These are phyloP conservation scores for Trichoderma citrinoviride DNA, from an alignment of 2,329 filamentous ascomycete genomes.

Conservation along the genomic window DNA sequence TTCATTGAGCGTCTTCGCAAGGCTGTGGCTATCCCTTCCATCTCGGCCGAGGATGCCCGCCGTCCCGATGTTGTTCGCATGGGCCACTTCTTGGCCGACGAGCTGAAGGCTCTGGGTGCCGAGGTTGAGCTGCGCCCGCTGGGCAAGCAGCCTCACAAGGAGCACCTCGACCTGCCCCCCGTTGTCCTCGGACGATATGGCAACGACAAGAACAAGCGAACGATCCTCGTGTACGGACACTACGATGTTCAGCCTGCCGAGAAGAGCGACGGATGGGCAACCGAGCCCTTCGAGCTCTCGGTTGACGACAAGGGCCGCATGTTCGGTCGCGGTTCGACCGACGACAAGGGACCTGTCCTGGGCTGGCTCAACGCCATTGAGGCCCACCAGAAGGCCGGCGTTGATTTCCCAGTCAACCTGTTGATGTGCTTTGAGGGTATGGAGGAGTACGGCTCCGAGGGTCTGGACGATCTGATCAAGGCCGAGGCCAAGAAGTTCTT, in stretches of 20 bases:
- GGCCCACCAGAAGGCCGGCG: slow-evolving; percentile 89
- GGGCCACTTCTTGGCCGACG: slow-evolving; percentile 83
- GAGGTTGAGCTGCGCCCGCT: slow-evolving; percentile 81
- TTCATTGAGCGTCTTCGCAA: slow-evolving; percentile 89
- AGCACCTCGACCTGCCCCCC: slow-evolving; percentile 86
- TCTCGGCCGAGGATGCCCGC: slow-evolving; percentile 87
- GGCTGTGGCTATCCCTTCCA: slow-evolving; percentile 93
- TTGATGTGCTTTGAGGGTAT: slow-evolving; percentile 99
- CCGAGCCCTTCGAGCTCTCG: slow-evolving; percentile 85
- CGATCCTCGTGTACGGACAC: slow-evolving; percentile 95
- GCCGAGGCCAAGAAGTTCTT: slow-evolving; percentile 92
- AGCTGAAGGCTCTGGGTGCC: slow-evolving; percentile 81
- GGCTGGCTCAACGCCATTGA: slow-evolving; percentile 98
- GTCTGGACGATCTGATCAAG: slow-evolving; percentile 90
- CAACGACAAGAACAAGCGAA: slow-evolving; percentile 86
- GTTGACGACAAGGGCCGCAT: slow-evolving; percentile 90
- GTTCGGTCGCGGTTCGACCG: slow-evolving; percentile 92
- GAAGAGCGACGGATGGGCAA: slow-evolving; percentile 92
- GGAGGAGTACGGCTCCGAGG: slow-evolving; percentile 98
- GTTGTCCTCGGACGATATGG: slow-evolving; percentile 92
- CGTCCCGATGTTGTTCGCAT: slow-evolving; percentile 93
- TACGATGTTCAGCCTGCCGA: slow-evolving; percentile 97
- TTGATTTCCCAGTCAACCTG: slow-evolving; percentile 95
- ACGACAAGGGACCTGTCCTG: slow-evolving; percentile 96
- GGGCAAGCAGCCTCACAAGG: slow-evolving; percentile 88